Base-by-base conservation (phyloP, 768 basidiomycete species). In the Russula sp. region DNA sequence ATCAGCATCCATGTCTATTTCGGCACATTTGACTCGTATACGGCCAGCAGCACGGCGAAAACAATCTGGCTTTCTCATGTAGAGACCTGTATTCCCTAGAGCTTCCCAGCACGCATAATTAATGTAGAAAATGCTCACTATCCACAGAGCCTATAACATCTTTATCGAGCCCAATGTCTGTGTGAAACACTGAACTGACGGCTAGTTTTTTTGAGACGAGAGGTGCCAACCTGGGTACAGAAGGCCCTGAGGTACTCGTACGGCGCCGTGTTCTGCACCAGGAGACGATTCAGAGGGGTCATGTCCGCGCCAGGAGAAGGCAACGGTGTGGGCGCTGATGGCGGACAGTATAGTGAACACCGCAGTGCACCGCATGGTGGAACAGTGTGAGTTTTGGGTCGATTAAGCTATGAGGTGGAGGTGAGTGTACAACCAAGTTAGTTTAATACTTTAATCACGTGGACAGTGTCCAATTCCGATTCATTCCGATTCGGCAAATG, bases 1-100 rank as follows among this genome's bases (percentile, higher is more conserved):
- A 14, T 61, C 66, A 9, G 58, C 66, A 48, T 69, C 66, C 26
- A 64, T 20, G 32, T 67, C 68, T 50, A 69, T 64, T 34, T 64
- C 66, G 3, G 32, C 62, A 22, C 68, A 69, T n/a, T 44, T 57
- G 50, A 57, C 34, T 61, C 59, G 49, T 52, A 59, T 69, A 28
- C 52, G 62, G 49, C 57, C 57, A 36, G 50, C 68, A 30, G 66
- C 68, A 36, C 48, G 52, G 20, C 68, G 62, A 56, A 69, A 69
- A 55, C 68, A 69, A 46, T 69, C 68, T 3, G 68, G 68, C 40
- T 67, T 69, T 55, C 44, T 59, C 40, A 22, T 20, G 22, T 62
- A 62, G 36, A 48, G 24, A 8, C 40, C 55, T 48, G 38, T 18
- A 13, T 36, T 40, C 44, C 34, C 54, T 26, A 46, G 8, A 9